Conservation (phyloP, 805 yeast genomes). For the Wickerhamomyces ciferrii region DNA sequence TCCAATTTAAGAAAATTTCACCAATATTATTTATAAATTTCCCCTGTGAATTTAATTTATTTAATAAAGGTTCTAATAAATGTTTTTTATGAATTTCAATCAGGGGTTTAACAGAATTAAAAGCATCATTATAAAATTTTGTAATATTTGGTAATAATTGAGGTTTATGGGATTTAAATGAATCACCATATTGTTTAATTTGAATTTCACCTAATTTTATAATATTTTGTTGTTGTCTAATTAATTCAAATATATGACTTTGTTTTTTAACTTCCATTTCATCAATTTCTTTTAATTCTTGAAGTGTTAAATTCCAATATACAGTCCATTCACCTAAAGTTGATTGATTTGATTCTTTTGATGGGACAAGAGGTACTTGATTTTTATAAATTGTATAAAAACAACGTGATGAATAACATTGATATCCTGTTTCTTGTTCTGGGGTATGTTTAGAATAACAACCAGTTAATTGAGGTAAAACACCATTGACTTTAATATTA, state of each 20-base stretch:
- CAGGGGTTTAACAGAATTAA: constrained; percentile 50
- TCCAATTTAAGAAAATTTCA: constrained; percentile 61
- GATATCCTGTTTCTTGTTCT: constrained; percentile 4
- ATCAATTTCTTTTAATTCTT: constrained; percentile 46
- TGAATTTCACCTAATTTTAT: constrained; percentile 64
- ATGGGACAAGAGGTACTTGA: constrained; percentile 14
- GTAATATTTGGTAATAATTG: constrained; percentile 42
- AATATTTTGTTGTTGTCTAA: constrained; percentile 65
- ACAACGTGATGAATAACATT: constrained; percentile 31
- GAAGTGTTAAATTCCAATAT: constrained; percentile 57
- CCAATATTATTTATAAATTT: constrained; percentile 62
- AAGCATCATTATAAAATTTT: constrained; percentile 55
- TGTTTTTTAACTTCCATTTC: constrained; percentile 57
- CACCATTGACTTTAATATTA: constrained; percentile 32
- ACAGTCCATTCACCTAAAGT: constrained; percentile 54
- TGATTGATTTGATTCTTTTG: constrained; percentile 8
- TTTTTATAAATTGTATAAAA: constrained; percentile 22
- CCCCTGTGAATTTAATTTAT: constrained; percentile 55
- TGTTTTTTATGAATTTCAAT: constrained; percentile 47
- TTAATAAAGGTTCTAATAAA: constrained; percentile 53
- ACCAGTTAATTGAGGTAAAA: constrained; percentile 35
- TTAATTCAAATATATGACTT: constrained; percentile 69
- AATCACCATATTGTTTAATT: constrained; percentile 48
- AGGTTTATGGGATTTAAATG: constrained; percentile 32
- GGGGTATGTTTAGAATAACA: constrained; percentile 38